Conservation (phyloP, 1,284 basidiomycete species). For the Trichosporon sp. region DNA sequence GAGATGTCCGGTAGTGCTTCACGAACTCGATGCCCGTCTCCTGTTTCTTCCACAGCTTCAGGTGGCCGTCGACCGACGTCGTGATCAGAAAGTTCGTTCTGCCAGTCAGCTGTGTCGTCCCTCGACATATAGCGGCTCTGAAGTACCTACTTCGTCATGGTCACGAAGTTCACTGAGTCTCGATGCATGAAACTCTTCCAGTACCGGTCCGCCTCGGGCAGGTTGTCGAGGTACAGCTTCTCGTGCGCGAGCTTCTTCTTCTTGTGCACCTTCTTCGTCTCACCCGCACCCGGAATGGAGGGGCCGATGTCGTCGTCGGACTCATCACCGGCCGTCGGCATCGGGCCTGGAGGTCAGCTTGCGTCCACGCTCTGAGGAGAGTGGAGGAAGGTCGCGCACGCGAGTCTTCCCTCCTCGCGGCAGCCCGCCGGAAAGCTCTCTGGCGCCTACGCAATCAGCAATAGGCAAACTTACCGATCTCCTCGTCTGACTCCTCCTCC, state of each 20-base stretch:
- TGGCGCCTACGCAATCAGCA: not conserved
- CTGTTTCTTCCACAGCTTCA: conserved; percentile 99
- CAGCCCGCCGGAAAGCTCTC: not conserved
- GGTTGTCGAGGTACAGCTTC: conserved; percentile 80
- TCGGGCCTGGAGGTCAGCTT: conserved; percentile 22
- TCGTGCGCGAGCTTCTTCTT: conserved; percentile 61
- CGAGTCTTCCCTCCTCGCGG: not conserved
- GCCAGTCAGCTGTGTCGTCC: conserved; percentile 4
- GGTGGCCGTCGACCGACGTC: conserved; percentile 87
- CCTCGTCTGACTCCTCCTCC: conserved; percentile 45
- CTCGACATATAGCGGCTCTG: not conserved
- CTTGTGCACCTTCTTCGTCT: conserved; percentile 17
- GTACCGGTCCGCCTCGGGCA: conserved; percentile 90
- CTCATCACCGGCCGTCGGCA: conserved; percentile 22
- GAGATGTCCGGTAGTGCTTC: conserved; percentile 88
- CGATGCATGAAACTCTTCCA: conserved; percentile 98
- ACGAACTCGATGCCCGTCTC: conserved; percentile 86
- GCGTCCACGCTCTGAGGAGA: not conserved
- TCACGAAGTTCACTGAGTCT: conserved; percentile 81
- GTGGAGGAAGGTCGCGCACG: not conserved
- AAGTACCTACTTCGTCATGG: conserved; percentile 69
- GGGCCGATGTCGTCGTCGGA: conserved; percentile 15
- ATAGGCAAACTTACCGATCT: conserved; percentile 36
- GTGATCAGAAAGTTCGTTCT: conserved; percentile 92
- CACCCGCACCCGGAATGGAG: not conserved